Evolutionary conservation across 768 basidiomycete species (phyloP).

Genomic region (Tephrocybe sp.): DNA sequence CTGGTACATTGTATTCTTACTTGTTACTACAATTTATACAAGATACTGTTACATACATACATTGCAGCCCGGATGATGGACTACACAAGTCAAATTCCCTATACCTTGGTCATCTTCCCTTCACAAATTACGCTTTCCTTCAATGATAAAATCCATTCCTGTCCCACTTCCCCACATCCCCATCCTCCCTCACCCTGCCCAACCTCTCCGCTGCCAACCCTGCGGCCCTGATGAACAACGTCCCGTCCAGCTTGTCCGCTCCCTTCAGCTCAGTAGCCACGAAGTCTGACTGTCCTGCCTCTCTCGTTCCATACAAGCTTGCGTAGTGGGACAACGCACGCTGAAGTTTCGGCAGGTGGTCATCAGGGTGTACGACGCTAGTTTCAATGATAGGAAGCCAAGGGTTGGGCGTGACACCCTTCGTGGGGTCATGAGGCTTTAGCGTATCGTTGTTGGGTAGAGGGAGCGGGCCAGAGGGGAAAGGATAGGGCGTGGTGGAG

Average conservation of each 20-base stretch:
- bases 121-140: neutral
- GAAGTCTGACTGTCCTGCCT: constrained; percentile 19
- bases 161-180: constrained; percentile 17
- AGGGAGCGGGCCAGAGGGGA: constrained; percentile 20
- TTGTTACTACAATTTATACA: no score
- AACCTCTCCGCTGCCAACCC: constrained; percentile 35
- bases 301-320: constrained; percentile 28
- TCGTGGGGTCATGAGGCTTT: constrained; percentile 28
- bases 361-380: constrained; percentile 56
- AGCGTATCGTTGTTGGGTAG: constrained; percentile 22
- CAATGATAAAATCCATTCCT: constrained; percentile 18
- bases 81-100: no score
- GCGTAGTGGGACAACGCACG: constrained; percentile 34
- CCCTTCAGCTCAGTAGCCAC: constrained; percentile 38
- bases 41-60: no score
- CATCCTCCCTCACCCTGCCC: constrained; percentile 27
- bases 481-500: constrained; percentile 19
- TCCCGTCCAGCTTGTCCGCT: constrained; percentile 50
- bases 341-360: constrained; percentile 41
- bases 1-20: no score
- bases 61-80: no score
- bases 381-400: constrained; percentile 60
- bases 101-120: neutral
- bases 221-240: constrained; percentile 52
- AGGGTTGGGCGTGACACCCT: constrained; percentile 44